phyloP scores from a whole-genome alignment of 495 filamentous ascomycete genomes.

The Hyaloscypha bicolor region DNA sequence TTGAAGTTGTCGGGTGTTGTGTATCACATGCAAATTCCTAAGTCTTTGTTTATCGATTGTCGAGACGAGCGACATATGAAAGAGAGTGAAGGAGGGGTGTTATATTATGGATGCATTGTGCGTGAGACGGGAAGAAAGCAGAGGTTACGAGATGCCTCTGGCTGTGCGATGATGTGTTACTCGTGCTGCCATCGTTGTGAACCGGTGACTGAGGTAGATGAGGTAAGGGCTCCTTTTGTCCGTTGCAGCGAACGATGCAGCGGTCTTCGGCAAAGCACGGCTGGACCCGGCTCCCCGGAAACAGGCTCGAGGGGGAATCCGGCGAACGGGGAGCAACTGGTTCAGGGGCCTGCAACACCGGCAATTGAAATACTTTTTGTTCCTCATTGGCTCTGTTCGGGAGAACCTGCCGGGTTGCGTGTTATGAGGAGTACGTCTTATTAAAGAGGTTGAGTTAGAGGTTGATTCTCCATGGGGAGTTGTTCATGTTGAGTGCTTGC shows the following conservation, averaged over 20 bases:
- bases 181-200: neutral
- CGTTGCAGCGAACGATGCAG: too few species aligned
- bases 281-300: neutral
- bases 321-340: neutral
- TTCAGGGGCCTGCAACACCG: neutral
- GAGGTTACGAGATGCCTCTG: neutral
- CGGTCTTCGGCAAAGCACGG: neutral
- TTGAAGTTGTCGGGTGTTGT: neutral
- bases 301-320: neutral
- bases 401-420: neutral
- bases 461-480: neutral
- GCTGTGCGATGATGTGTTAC: constrained; percentile 4
- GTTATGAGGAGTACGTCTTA: neutral
- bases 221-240: neutral
- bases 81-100: neutral
- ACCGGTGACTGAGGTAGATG: neutral
- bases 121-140: neutral
- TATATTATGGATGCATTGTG: neutral
- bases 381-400: neutral
- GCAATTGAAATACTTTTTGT: neutral
- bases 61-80: neutral
- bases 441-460: neutral
- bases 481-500: neutral
- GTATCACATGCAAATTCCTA: constrained; percentile 26
- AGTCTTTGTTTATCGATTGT: neutral